A percentile compares a stretch with the other conserved stretches of the same genome.
Conservation (phyloP, 371 early-diverging fungal genomes). For the Gilbertella persicaria region DNA sequence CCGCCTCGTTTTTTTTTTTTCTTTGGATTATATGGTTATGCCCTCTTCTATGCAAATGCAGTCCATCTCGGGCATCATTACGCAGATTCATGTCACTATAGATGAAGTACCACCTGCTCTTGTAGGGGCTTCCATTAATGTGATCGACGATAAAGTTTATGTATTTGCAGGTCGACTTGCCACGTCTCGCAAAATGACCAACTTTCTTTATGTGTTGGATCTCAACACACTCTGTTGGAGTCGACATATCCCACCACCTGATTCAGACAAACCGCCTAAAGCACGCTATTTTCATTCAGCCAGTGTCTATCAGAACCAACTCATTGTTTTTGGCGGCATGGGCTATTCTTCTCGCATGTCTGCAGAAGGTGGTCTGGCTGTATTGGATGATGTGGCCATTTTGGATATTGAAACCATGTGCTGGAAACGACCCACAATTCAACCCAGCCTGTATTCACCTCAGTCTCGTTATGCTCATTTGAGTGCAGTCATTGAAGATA, state of each 20-base stretch:
- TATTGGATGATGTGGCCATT: slow-evolving; percentile 73
- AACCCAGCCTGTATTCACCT: slow-evolving; percentile 57
- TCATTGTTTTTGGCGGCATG: slow-evolving; percentile 69
- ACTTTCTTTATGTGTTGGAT: slow-evolving; percentile 67
- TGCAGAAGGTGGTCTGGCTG: slow-evolving; percentile 37
- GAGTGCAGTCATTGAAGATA: slow-evolving; percentile 59
- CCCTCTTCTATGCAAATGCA: slow-evolving; percentile 45
- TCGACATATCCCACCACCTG: slow-evolving; percentile 42
- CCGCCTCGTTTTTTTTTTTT: no score
- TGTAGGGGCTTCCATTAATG: slow-evolving; percentile 73
- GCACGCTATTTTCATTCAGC: slow-evolving; percentile 80
- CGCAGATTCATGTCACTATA: slow-evolving; percentile 62
- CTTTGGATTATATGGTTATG: no score
- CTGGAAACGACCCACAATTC: slow-evolving; percentile 59
- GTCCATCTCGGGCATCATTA: slow-evolving; percentile 71
- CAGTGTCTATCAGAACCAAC: slow-evolving; percentile 53
- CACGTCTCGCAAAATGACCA: slow-evolving; percentile 67
- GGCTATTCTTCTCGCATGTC: slow-evolving; percentile 38
- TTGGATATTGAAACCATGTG: slow-evolving; percentile 65
- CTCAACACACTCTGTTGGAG: slow-evolving; percentile 65
- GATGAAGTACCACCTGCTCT: slow-evolving; percentile 80
- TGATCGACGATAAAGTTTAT: slow-evolving; percentile 62
- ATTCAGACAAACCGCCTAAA: slow-evolving; percentile 43
- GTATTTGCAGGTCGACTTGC: slow-evolving; percentile 77
- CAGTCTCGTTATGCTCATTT: slow-evolving; percentile 84